Base-by-base conservation (phyloP, 192 early-diverging fungal species). In the Gaertneriomyces semiglobifer region DNA sequence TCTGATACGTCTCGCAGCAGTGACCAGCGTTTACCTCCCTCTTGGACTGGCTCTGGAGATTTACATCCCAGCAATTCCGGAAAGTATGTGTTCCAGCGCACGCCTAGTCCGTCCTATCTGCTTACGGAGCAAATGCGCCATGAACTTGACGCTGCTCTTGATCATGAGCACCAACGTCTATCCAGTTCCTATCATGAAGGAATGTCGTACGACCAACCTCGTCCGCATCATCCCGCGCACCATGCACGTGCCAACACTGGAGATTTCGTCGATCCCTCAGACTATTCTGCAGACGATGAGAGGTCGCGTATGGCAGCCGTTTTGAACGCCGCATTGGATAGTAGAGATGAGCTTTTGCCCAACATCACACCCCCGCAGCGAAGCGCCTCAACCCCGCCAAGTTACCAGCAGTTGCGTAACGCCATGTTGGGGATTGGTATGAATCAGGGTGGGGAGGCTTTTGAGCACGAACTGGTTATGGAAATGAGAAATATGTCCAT, bases 331-430 rank as follows among this genome's bases (percentile, higher is more conserved):
- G 87, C 87, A 5, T 62, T 89, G 62, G 86, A 88, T 44, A 68
- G 73, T 8, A 65, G 79, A 0, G 87, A 89, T 53, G 83, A 89
- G 42, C 67, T 82, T 40, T 33, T 33, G 2, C 25, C 25, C 25
- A 75, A 60, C 70, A 76, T 47, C 48, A 54, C 74, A 5, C 83
- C 86, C 2, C 86, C 81, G 1, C 77, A 79, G n/a, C 84, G 88
- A 16, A 75, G 88, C 2, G 81, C 86, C 4, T 89, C 88, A 3
- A 90, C 88, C 6, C 88, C 88, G 4, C 88, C 88, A 6, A 73
- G 76, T 41, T 83, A 73, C 63, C 50, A 75, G 66, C 53, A 78
- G 73, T 47, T 75, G 66, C 33, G 69, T 4, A 38, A 45, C 25
- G 65, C 60, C 39, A 14, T 74, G 61, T 38, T 68, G 50, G 57